Evolutionary conservation across 2,329 filamentous ascomycete species (phyloP), one percentile per base, ranked within the genome.

Genomic region (Penicillium crustosum): DNA sequence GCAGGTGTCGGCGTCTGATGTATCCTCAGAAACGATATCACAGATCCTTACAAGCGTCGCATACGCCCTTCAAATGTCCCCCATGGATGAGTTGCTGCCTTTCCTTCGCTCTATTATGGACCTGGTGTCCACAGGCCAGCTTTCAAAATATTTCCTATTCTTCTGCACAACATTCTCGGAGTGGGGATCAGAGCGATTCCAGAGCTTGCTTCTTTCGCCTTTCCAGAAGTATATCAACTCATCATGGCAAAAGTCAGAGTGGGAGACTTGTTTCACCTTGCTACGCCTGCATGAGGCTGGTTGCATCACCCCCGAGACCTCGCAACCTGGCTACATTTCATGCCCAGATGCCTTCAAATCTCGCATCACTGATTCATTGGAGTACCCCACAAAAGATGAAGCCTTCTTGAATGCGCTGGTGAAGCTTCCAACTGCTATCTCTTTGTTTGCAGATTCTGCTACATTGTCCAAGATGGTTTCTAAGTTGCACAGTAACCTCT

Each of bases 121-220:
- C 35, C 78, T 79, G 4, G 77, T 96, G 48, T 86, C 84, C 4
- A 83, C 83, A 51, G 85, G 89, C 44, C 82, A 82, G 1, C 82
- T 93, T 67, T 84, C 88, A 68, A 76, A 76, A 51, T 88, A 87
- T 79, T 97, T 96, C 72, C 82, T 97, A 43, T 83, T 87, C 0
- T 96, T 97, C 73, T 97, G 91, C 74, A 88, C 88, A 15, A 87
- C 90, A 52, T 87, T 94, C 65, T 88, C 90, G 0, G 84, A 91
- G 53, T 79, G 95, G 36, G 87, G 92, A 45, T 72, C 82, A 2
- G 84, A 88, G 53, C 84, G 90, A 39, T 99, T 97, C 70, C 84
- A 86, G 53, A 87, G 86, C 62, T 79, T 97, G n/a, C 82, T 96
- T 33, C 80, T 93, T 8, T 88, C 86, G 38, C 87, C 90, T 57